Evolutionary conservation across 768 basidiomycete genomes (phyloP).

Genomic region (Rubroboletus satanas): DNA sequence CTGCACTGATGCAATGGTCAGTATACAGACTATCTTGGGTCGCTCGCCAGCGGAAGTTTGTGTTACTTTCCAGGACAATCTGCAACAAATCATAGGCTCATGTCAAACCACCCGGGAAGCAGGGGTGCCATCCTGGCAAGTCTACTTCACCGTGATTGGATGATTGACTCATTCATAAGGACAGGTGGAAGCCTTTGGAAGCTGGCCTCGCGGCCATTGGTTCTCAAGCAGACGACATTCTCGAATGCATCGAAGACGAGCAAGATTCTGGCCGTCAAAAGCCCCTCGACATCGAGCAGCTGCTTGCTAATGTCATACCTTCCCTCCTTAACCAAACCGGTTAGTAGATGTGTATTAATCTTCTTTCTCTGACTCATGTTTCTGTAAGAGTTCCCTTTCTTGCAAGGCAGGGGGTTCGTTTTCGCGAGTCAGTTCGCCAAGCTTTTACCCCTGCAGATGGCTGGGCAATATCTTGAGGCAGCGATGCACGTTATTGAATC

Average conservation of each 20-base stretch:
- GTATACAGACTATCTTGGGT: conserved; percentile 53
- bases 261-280: conserved; percentile 55
- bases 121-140: conserved; percentile 63
- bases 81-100: conserved; percentile 52
- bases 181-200: conserved; percentile 92
- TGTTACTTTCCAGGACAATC: conserved; percentile 48
- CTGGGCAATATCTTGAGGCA: conserved; percentile 83
- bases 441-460: conserved; percentile 65
- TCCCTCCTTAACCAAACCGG: conserved; percentile 67
- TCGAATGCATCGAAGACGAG: conserved; percentile 77
- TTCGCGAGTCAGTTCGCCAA: conserved; percentile 88
- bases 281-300: conserved; percentile 71
- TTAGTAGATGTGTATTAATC: conserved; percentile 33
- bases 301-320: conserved; percentile 79
- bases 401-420: conserved; percentile 93
- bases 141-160: neutral
- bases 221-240: conserved; percentile 70
- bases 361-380: neutral
- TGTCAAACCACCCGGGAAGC: conserved; percentile 53
- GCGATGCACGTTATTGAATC: conserved; percentile 84
- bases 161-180: conserved; percentile 3
- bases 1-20: conserved; percentile 1
- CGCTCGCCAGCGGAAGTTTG: conserved; percentile 49
- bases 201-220: conserved; percentile 78
- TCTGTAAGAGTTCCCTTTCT: conserved; percentile 73